Base-by-base conservation (phyloP, 2,329 filamentous ascomycete genomes). In the Colletotrichum sp. region DNA sequence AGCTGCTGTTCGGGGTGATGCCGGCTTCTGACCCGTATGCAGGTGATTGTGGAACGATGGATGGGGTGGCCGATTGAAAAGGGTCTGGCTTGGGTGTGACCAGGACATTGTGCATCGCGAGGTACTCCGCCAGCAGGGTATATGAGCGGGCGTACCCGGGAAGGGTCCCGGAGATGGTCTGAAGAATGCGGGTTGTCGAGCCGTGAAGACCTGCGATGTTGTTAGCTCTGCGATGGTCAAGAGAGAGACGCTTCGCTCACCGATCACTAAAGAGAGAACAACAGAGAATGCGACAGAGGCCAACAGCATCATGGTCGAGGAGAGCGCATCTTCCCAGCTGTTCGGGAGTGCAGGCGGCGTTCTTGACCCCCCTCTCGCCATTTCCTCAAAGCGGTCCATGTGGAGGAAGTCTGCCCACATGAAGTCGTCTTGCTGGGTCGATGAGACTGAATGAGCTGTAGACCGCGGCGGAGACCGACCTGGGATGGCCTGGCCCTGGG, bases 271-370 rank as follows among this genome's bases (percentile, higher is more conserved):
- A 2, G 71, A 76, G 5, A 78, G 38, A 34, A 77, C 64, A 0
- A 77, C 64, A 6, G 75, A 77, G 38, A 78, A 76, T 3, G 74
- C 77, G 5, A 78, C 72, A 2, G 77, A 78, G 7, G 72, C 75
- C 15, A 78, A 55, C n/a, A 78, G n/a, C n/a, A 77, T 70, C 58
- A 78, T 66, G 30, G 77, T 76, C 32, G 71, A 62, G 2, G 77
- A 66, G 2, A 78, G 67, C 34, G 72, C 60, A 26, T 78, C 76
- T 12, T 77, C 70, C 74, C 71, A 76, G 36, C 65, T 69, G 12
- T 32, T 66, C 9, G 24, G 8, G 2, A 15, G 18, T 9, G 68
- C 21, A 24, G 13, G 8, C 18, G 34, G 65, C 12, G 61, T 24
- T 3, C 28, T n/a, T 2, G 32, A 18, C 10, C 6, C 69, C 2